A percentile compares a stretch with the other conserved stretches of the same genome.
phyloP scores from a whole-genome alignment of 495 filamentous ascomycete genomes.

The Xylaria castorea region DNA sequence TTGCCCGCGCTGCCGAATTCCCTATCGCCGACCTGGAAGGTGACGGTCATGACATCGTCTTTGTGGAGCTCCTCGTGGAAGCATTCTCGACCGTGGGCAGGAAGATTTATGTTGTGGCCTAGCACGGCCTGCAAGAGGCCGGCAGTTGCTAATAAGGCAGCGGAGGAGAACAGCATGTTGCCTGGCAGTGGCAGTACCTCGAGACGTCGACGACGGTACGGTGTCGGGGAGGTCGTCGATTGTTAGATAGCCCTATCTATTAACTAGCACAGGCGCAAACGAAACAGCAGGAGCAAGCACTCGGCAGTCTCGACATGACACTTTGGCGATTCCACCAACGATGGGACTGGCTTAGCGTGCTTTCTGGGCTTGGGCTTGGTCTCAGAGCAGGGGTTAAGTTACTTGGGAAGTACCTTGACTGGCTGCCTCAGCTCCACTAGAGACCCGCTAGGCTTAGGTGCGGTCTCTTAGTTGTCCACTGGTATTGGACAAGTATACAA shows the following conservation, averaged over 20 bases:
- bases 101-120: conserved; percentile 95
- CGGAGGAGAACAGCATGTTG: conserved; percentile 63
- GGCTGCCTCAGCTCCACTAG: conserved; percentile 15
- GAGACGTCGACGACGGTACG: conserved; percentile 28
- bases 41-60: conserved; percentile 98
- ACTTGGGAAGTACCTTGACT: conserved; percentile 12
- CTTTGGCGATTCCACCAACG: conserved; percentile 38
- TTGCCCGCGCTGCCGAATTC: conserved; percentile 96
- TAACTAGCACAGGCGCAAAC: background rate
- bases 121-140: conserved; percentile 66
- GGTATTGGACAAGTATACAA: conserved; percentile 29
- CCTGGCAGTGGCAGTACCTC: conserved; percentile 9
- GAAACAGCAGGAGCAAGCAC: background rate
- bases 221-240: background rate
- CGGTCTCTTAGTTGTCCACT: conserved; percentile 3
- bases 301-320: conserved; percentile 39
- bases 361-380: conserved; percentile 4
- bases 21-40: conserved; percentile 96
- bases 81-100: conserved; percentile 90
- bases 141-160: conserved; percentile 67
- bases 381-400: conserved; percentile 1
- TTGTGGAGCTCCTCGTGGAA: conserved; percentile 93
- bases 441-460: conserved; percentile 17
- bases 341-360: conserved; percentile 33
- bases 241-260: background rate